Conservation (phyloP, 23 red algal species). For the Cyanidiococcus yangmingshanensis region DNA sequence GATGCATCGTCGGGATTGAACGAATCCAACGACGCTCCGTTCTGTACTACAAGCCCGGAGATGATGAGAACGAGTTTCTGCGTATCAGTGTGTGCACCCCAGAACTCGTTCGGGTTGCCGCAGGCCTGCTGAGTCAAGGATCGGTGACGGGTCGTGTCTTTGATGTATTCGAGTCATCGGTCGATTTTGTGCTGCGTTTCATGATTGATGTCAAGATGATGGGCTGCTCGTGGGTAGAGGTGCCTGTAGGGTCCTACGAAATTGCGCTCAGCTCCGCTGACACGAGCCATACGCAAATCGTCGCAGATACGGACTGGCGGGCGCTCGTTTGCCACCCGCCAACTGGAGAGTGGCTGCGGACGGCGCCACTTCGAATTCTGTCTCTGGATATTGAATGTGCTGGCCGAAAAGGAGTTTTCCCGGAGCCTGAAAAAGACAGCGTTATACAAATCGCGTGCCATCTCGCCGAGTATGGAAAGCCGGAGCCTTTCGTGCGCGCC, state of each 20-base stretch:
- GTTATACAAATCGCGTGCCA: slow-evolving; percentile 99
- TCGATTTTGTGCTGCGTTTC: slow-evolving; percentile 79
- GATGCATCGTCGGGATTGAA: slow-evolving; percentile 27
- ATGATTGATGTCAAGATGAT: slow-evolving; percentile 81
- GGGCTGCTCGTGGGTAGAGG: slow-evolving; percentile 85
- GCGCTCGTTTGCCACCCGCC: slow-evolving; percentile 62
- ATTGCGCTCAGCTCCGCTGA: neutral
- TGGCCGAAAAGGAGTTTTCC: slow-evolving; percentile 81
- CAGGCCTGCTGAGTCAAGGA: slow-evolving; percentile 23
- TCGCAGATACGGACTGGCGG: slow-evolving; percentile 44
- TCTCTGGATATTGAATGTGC: slow-evolving; percentile 96
- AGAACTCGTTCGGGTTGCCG: slow-evolving; percentile 32
- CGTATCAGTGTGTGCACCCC: slow-evolving; percentile 63
- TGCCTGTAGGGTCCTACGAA: slow-evolving; percentile 50
- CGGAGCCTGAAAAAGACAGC: slow-evolving; percentile 77
- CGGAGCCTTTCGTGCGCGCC: slow-evolving; percentile 24
- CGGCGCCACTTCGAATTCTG: slow-evolving; percentile 75
- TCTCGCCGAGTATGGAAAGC: slow-evolving; percentile 49
- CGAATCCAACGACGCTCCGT: slow-evolving; percentile 56
- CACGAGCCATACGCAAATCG: slow-evolving; percentile 49
- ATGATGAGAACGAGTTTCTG: slow-evolving; percentile 45
- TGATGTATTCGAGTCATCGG: slow-evolving; percentile 61
- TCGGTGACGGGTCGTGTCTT: slow-evolving; percentile 28
- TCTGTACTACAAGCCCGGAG: slow-evolving; percentile 66
- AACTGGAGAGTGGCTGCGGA: slow-evolving; percentile 62